A percentile compares a stretch with the other conserved stretches of the same genome.
These are phyloP conservation scores for Gossypium turneri DNA, from an alignment of 345 rosid genomes.

Conservation along the genomic window DNA sequence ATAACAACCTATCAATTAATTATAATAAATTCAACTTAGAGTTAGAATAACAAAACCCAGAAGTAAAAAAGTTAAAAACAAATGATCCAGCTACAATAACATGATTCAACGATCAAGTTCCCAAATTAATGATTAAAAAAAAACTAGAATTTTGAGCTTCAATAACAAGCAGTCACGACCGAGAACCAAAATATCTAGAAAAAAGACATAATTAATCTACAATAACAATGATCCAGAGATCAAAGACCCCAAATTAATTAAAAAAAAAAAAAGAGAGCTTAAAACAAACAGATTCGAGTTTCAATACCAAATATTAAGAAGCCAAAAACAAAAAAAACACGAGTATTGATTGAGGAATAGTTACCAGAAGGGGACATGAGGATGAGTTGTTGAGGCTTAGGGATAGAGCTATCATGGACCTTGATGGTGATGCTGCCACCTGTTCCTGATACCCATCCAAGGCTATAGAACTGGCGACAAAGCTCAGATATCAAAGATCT, in stretches of 20 bases:
- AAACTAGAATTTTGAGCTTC: not conserved
- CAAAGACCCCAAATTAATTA: not conserved
- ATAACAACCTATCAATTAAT: not conserved
- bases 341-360: not conserved
- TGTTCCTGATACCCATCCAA: slow-evolving; percentile 95
- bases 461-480: slow-evolving; percentile 78
- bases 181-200: not conserved
- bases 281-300: not conserved
- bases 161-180: not conserved
- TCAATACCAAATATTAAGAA: slow-evolving; percentile 11
- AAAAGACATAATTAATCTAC: not conserved
- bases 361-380: slow-evolving; percentile 96
- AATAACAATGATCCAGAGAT: not conserved
- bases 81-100: not conserved
- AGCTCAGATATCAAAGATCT: slow-evolving; percentile 62
- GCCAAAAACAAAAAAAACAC: not conserved
- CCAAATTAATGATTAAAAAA: not conserved
- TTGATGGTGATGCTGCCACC: slow-evolving; percentile 90
- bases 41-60: not conserved
- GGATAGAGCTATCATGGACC: slow-evolving; percentile 74
- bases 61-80: not conserved
- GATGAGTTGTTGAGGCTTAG: slow-evolving; percentile 69
- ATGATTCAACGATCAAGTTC: not conserved
- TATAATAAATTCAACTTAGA: not conserved
- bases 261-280: not conserved